A percentile compares a stretch with the other conserved stretches of the same genome.
Evolutionary conservation across 441 rosid species (phyloP).

Genomic region (Biscutella auriculata): DNA sequence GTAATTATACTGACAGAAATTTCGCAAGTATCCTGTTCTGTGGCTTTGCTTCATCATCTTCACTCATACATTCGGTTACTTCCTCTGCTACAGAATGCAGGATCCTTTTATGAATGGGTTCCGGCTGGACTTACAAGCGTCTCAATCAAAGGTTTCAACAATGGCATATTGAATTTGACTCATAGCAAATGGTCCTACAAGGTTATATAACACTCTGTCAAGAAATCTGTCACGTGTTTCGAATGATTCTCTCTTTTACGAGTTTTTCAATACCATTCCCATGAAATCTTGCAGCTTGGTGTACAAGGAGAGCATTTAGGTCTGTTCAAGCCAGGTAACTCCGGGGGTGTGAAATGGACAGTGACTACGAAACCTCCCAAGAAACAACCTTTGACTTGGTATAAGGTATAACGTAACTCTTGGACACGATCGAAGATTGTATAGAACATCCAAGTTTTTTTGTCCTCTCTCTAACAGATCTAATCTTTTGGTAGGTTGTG

Average conservation of each 20-base stretch:
- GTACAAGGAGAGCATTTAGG: constrained; percentile 70
- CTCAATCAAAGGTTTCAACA: constrained; percentile 56
- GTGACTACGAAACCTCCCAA: constrained; percentile 58
- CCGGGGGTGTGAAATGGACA: constrained; percentile 44
- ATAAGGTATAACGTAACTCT: constrained; percentile 49
- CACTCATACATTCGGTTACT: neutral
- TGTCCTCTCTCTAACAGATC: neutral
- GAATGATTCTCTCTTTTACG: neutral
- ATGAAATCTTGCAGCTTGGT: constrained; percentile 45
- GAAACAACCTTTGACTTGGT: constrained; percentile 79
- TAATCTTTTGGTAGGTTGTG: constrained; percentile 35
- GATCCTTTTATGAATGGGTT: constrained; percentile 69
- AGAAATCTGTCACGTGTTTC: neutral
- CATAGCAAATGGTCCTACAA: constrained; percentile 61
- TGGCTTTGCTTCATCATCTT: neutral
- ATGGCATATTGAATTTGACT: constrained; percentile 63
- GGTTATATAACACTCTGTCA: constrained; percentile 33
- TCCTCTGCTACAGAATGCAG: constrained; percentile 56
- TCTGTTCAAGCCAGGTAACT: constrained; percentile 43
- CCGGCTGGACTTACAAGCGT: constrained; percentile 79
- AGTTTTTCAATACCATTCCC: neutral
- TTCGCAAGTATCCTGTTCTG: neutral
- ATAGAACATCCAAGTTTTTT: neutral
- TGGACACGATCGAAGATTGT: constrained; percentile 5
- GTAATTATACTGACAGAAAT: constrained; percentile 31